Base-by-base conservation (phyloP, 2,329 filamentous ascomycete species). In the Fusarium clavum region DNA sequence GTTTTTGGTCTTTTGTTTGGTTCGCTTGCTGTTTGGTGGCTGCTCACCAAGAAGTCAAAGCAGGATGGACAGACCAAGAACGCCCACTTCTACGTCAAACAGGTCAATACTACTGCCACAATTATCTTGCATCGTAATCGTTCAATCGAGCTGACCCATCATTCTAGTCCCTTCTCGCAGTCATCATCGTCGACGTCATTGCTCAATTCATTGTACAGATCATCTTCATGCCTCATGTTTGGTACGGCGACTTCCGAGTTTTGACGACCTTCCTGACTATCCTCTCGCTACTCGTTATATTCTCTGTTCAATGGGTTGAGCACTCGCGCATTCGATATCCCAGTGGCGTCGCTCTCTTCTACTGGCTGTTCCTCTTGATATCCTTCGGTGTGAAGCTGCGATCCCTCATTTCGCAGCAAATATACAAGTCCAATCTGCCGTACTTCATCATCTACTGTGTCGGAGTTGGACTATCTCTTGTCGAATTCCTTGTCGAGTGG, bases 21-120 rank as follows among this genome's bases (percentile, higher is more conserved):
- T 61, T 86, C 90, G 10, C 85, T 90, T 47, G 94, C 95, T 30
- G 82, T 97, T 44, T 95, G 91, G 89, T 93, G 93, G 84, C 84
- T 98, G 55, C 79, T 94, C 58, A 89, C 86, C 73, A 92, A 88
- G 80, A 91, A 90, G 76, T 86, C 88, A 55, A 84, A 90, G 40
- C 64, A 75, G 24, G 77, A 89, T 56, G 87, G 88, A 1, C 88
- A 95, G 20, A 83, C 87, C 70, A 97, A 94, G 85, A 92, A 97
- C 79, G 94, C 92, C 90, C 94, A 96, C 79, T 98, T 98, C 80
- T 98, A 93, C 85, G 84, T 90, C 13, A 99, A 99, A 82, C 86
- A 98, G 88, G 94, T 96, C 84, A 57, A 48, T 30, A 27, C n/a
- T 20, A 16, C 32, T 14, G 18, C 55, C 27, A 34, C 25, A 20